A percentile compares a stretch with the other conserved stretches of the same genome.
phyloP scores from a whole-genome alignment of 1,284 basidiomycete species.

The Gomphus sp. region DNA sequence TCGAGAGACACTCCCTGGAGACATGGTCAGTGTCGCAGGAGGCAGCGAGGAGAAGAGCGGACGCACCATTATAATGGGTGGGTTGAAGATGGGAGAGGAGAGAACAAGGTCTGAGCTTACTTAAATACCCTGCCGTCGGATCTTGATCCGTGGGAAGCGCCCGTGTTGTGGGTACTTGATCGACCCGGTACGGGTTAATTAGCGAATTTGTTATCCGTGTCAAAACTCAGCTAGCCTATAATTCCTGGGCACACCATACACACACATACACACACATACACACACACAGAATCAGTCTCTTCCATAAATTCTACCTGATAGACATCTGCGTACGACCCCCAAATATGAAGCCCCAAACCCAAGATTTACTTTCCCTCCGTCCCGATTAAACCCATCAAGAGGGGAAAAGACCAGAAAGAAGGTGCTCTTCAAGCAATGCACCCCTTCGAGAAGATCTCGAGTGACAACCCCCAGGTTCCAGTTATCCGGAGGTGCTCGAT shows the following conservation, averaged over 20 bases:
- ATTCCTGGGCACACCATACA: background rate
- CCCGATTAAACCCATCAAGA: background rate
- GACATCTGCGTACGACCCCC: background rate
- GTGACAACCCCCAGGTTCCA: background rate
- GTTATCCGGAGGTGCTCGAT: background rate
- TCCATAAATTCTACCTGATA: background rate
- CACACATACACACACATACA: too few relatives aligned
- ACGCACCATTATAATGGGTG: background rate
- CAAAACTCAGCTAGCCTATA: background rate
- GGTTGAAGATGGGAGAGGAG: background rate
- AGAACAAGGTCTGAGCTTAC: background rate
- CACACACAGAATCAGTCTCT: background rate
- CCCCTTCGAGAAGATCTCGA: background rate
- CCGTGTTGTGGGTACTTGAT: background rate
- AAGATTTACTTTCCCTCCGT: background rate
- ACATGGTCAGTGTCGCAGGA: slow-evolving; percentile 1
- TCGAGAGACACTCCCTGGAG: slow-evolving; percentile 42
- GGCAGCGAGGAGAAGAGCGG: background rate
- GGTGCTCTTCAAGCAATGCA: background rate
- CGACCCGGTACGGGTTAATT: background rate
- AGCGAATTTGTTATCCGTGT: slow-evolving; percentile 1
- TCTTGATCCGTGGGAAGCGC: slow-evolving; percentile 7
- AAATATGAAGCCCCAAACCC: background rate
- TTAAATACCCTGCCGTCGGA: slow-evolving; percentile 3
- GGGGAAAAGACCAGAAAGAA: background rate